Evolutionary conservation across 2,329 filamentous ascomycete genomes (phyloP).

Genomic region (Endocalyx cinctus): DNA sequence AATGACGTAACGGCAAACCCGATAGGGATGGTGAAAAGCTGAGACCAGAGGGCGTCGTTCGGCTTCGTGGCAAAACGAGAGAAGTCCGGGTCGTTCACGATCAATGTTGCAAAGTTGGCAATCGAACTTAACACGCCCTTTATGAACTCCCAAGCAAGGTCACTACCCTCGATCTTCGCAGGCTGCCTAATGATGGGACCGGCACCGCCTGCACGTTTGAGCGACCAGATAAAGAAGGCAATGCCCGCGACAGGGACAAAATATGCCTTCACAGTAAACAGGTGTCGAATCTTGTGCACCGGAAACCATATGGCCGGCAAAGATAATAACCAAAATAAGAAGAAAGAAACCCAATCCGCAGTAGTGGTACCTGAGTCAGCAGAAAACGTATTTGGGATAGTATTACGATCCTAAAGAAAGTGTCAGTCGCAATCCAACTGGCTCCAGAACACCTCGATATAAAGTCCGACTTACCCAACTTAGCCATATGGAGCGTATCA

Average conservation of each 20-base stretch:
- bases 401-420: conserved; percentile 39
- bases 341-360: conserved; percentile 72
- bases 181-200: conserved; percentile 76
- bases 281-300: conserved; percentile 80
- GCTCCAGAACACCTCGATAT: no score
- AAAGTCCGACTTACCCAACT: conserved; percentile 50
- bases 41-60: conserved; percentile 72
- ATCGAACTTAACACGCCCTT: conserved; percentile 85
- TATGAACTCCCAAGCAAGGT: conserved; percentile 76
- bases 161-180: conserved; percentile 58
- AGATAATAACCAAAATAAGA: conserved; percentile 79
- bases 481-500: conserved; percentile 83
- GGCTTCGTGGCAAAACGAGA: conserved; percentile 76
- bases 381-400: conserved; percentile 64
- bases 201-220: conserved; percentile 75
- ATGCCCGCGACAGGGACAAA: conserved; percentile 80
- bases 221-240: conserved; percentile 82
- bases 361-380: conserved; percentile 65
- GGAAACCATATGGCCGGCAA: conserved; percentile 86
- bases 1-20: conserved; percentile 76
- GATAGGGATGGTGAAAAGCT: conserved; percentile 68
- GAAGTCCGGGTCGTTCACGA: conserved; percentile 80
- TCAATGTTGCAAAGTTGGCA: conserved; percentile 85
- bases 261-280: conserved; percentile 87
- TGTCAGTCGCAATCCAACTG: no score